Evolutionary conservation across 169 alveolate genomes (phyloP).

Genomic region (Toxoplasma gondii): DNA sequence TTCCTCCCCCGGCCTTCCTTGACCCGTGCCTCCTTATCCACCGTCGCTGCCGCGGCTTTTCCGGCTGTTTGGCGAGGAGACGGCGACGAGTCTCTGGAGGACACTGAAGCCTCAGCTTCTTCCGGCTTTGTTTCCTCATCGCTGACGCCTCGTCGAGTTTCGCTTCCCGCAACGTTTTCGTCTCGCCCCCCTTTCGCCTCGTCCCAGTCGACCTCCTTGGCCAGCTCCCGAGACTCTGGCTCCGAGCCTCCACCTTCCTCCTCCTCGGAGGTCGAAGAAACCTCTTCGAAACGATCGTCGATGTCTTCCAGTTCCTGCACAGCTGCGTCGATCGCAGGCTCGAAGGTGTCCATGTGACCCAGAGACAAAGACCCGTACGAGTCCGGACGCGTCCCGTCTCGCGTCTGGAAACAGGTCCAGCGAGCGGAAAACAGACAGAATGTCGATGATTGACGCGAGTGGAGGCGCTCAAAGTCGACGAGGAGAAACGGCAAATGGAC

Average conservation of each 20-base stretch:
- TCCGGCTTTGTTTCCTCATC: background rate
- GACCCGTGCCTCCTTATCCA: background rate
- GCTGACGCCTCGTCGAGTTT: background rate
- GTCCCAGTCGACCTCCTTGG: background rate
- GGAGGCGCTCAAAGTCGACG: too few species aligned
- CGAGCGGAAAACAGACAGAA: too few species aligned
- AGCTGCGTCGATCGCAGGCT: conserved; percentile 62
- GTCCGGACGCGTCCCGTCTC: background rate
- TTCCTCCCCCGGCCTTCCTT: background rate
- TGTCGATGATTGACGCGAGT: too few species aligned
- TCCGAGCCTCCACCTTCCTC: conserved; percentile 7
- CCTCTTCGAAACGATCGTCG: conserved; percentile 39
- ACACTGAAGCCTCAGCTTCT: background rate
- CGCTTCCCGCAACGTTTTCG: background rate
- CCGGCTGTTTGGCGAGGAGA: background rate
- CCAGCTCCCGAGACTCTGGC: background rate
- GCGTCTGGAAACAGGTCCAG: too few species aligned
- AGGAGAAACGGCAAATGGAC: too few species aligned
- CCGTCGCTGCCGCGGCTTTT: background rate
- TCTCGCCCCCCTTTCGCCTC: conserved; percentile 39
- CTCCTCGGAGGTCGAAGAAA: background rate
- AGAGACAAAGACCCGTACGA: background rate
- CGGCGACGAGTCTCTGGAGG: background rate
- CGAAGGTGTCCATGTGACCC: conserved; percentile 51
- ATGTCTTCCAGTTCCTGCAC: conserved; percentile 62